phyloP scores from a whole-genome alignment of 176 grass and related monocot species.

The Neostapfia colusana region DNA sequence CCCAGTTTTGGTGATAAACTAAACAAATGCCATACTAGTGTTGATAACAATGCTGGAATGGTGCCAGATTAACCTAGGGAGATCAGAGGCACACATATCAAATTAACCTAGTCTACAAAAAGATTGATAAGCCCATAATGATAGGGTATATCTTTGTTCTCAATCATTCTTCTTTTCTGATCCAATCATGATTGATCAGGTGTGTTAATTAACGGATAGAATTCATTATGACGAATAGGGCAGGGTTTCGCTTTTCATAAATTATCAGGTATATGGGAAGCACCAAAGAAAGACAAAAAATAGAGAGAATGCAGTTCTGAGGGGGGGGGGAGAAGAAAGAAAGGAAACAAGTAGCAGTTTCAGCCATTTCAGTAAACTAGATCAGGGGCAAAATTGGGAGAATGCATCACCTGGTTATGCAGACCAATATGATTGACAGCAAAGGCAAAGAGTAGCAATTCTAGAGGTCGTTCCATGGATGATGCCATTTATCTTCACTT shows the following conservation, averaged over 20 bases:
- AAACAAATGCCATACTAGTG: neutral
- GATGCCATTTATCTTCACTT: neutral
- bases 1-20: neutral
- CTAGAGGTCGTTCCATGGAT: too few species aligned
- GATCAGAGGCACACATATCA: neutral
- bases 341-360: neutral
- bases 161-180: slow-evolving; percentile 11
- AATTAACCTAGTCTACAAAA: neutral
- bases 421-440: neutral
- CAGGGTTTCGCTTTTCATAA: neutral
- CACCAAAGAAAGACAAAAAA: neutral
- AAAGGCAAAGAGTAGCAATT: too few species aligned
- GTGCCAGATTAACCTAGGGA: neutral
- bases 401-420: slow-evolving; percentile 8
- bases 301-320: neutral
- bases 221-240: neutral
- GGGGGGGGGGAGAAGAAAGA: neutral
- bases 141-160: neutral
- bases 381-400: too few species aligned
- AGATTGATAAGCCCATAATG: neutral
- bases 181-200: neutral
- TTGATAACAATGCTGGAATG: slow-evolving; percentile 12
- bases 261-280: neutral
- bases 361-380: too few species aligned
- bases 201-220: neutral